Evolutionary conservation across 192 early-diverging fungal genomes (phyloP), one percentile per base, ranked within the genome.

Genomic region (Backusella parvicylindrica): DNA sequence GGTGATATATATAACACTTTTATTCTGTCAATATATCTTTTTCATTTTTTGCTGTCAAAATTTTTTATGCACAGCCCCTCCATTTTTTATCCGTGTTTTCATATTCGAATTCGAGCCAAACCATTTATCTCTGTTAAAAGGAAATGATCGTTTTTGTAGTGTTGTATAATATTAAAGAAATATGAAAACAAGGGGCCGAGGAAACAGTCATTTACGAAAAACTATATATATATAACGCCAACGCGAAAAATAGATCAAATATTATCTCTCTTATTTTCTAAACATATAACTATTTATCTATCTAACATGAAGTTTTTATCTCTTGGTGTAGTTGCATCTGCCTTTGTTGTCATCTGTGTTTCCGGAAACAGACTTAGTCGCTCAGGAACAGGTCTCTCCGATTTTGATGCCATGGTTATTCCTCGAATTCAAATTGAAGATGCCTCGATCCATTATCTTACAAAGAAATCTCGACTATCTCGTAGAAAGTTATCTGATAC

Each of bases 11-110:
- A 26, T 26, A 13, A 9, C 9, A 60, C 53, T 28, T 26, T 11
- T 53, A 21, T 56, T 56, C 11, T 56, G 43, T 47, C 43, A 47
- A 47, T 47, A 13, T 2, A 3, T 41, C 2, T 41, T 23, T 21
- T 26, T 26, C 8, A 23, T 26, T 56, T 56, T 56, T 28, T 56
- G 21, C 53, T 56, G 53, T 56, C 53, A 56, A 56, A 56, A 56
- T 15, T 56, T 56, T 56, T 56, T 21, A 56, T 56, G 53, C 53
- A 56, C 3, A 28, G 3, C 53, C 53, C 53, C 53, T 56, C 26
- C 53, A 60, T 60, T 60, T 60, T n/a, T 26, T 60, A 28, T 60
- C 53, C 53, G 53, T 60, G 53, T 60, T 60, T 60, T 26, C 53
- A 60, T 28, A 60, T 60, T 60, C 53, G 11, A 60, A 60, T 60